Conservation (phyloP, 148 eudicot species). For the Polygonum maritimum region DNA sequence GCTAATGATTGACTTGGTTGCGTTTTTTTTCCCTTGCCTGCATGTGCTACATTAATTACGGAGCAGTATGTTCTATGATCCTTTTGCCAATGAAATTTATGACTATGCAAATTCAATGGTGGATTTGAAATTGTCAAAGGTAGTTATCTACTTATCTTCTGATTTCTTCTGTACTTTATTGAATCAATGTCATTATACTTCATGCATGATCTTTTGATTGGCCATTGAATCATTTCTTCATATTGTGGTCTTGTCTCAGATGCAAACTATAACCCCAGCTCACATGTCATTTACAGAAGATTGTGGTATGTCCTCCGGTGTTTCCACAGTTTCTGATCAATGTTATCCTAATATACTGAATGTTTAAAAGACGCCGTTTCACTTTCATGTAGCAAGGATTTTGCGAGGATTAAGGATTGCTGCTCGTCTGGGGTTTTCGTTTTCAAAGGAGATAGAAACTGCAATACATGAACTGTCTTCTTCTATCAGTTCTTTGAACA, state of each 20-base stretch:
- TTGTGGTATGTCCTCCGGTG: constrained; percentile 44
- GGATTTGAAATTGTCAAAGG: constrained; percentile 69
- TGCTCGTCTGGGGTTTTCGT: constrained; percentile 76
- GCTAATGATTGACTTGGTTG: background rate
- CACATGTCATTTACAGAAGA: constrained; percentile 71
- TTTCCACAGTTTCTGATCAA: constrained; percentile 1
- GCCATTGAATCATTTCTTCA: background rate
- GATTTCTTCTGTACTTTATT: background rate
- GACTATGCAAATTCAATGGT: constrained; percentile 69
- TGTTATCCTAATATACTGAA: background rate
- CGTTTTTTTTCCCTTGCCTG: constrained; percentile 7
- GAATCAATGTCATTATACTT: background rate
- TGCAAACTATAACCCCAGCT: constrained; percentile 76
- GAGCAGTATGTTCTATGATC: constrained; percentile 83
- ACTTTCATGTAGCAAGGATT: constrained; percentile 63
- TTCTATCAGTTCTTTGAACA: constrained; percentile 40
- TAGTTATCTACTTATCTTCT: constrained; percentile 20
- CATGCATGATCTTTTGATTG: background rate
- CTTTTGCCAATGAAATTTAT: constrained; percentile 50
- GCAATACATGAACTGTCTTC: constrained; percentile 43
- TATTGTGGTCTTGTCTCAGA: constrained; percentile 39
- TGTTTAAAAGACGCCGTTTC: background rate
- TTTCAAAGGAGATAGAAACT: constrained; percentile 59
- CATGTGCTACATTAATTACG: constrained; percentile 5
- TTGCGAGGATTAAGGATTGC: constrained; percentile 92